Conservation (phyloP, 805 yeast species). For the Saccharomycopsis malanga region DNA sequence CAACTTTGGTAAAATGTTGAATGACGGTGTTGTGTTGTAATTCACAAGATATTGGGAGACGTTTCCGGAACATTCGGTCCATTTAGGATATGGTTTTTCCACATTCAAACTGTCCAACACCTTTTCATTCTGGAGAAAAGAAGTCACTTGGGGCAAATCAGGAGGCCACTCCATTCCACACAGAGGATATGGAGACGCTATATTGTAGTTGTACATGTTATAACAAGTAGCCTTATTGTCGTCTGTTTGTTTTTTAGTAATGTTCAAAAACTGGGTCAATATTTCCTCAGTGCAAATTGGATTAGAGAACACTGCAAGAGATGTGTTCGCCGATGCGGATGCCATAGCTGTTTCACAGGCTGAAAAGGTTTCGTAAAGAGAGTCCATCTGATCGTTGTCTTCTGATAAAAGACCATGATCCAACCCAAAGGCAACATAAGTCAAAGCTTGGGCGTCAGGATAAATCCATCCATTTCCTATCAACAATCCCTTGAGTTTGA, state of each 20-base stretch:
- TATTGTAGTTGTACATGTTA: slow-evolving; percentile 65
- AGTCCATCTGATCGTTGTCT: neutral
- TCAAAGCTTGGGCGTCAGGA: slow-evolving; percentile 61
- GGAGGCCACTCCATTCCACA: slow-evolving; percentile 93
- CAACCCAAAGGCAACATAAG: slow-evolving; percentile 55
- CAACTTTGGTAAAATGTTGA: slow-evolving; percentile 56
- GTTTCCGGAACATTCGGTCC: slow-evolving; percentile 1
- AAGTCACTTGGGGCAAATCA: slow-evolving; percentile 43
- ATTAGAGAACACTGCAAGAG: neutral
- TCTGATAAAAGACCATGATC: slow-evolving; percentile 39
- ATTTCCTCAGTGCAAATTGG: slow-evolving; percentile 2
- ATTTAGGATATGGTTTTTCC: slow-evolving; percentile 35
- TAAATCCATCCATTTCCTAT: slow-evolving; percentile 80
- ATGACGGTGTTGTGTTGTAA: slow-evolving; percentile 48
- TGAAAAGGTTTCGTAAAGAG: neutral
- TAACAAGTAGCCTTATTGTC: slow-evolving; percentile 4
- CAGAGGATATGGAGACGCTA: slow-evolving; percentile 52
- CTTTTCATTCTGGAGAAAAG: slow-evolving; percentile 43
- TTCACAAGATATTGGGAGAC: slow-evolving; percentile 35
- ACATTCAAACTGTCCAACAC: slow-evolving; percentile 53
- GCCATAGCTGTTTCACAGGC: neutral
- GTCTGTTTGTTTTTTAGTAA: neutral
- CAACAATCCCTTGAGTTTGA: slow-evolving; percentile 45
- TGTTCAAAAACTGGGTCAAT: slow-evolving; percentile 1
- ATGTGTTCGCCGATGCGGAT: neutral